A percentile compares a stretch with the other conserved stretches of the same genome.
phyloP scores from a whole-genome alignment of 805 yeast genomes.

The Candida chauliodis region DNA sequence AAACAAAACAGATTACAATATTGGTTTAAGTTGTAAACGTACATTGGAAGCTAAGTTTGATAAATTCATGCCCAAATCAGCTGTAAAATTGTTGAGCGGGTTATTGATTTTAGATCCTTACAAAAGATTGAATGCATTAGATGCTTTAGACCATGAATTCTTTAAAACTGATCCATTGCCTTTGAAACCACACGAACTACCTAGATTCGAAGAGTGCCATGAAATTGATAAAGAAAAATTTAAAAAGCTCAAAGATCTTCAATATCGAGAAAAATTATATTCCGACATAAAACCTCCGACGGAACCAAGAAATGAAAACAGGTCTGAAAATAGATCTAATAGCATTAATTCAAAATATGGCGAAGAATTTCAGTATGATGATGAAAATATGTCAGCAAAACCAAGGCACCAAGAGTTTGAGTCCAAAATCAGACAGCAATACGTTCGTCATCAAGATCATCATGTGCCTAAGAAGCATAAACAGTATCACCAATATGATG shows the following conservation, averaged over 20 bases:
- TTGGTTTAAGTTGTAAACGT: conserved; percentile 44
- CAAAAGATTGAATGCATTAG: conserved; percentile 71
- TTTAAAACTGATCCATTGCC: conserved; percentile 70
- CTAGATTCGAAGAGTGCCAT: conserved; percentile 80
- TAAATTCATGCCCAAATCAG: conserved; percentile 38
- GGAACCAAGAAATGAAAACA: conserved; percentile 4
- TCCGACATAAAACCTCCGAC: conserved; percentile 7
- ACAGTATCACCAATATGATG: neutral
- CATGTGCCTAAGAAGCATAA: too few species aligned
- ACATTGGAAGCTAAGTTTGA: conserved; percentile 50
- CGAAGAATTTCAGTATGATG: neutral
- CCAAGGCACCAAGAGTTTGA: neutral
- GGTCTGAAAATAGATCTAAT: conserved; percentile 5
- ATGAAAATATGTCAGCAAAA: too few species aligned
- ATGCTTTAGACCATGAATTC: conserved; percentile 69
- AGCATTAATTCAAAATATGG: conserved; percentile 3
- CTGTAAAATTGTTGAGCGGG: conserved; percentile 55
- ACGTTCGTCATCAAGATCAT: neutral
- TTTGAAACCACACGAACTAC: conserved; percentile 48
- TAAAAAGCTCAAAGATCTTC: conserved; percentile 39
- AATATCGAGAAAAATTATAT: conserved; percentile 2
- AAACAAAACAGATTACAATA: conserved; percentile 42
- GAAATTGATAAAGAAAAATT: conserved; percentile 72
- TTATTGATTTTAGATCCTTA: conserved; percentile 69
- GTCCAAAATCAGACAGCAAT: neutral